phyloP scores from a whole-genome alignment of 805 yeast species.

The Hanseniaspora taiwanica region DNA sequence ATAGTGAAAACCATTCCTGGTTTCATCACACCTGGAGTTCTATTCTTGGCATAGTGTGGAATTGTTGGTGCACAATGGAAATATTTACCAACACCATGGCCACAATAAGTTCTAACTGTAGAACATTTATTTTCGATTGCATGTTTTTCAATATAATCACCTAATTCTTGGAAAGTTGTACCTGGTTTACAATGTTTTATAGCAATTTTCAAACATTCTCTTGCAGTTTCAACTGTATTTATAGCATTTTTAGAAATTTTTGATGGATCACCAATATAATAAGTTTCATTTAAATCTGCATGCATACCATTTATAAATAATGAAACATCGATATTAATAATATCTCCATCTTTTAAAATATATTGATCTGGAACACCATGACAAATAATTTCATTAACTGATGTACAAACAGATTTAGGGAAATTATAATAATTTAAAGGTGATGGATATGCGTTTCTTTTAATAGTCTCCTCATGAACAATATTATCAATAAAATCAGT shows the following conservation, averaged over 20 bases:
- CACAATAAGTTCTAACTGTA: conserved; percentile 82
- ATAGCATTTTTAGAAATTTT: conserved; percentile 53
- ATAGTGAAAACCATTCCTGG: conserved; percentile 96
- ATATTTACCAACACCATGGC: conserved; percentile 79
- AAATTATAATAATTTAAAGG: conserved; percentile 89
- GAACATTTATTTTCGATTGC: conserved; percentile 69
- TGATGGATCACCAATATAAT: conserved; percentile 90
- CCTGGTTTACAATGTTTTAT: conserved; percentile 87
- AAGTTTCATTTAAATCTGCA: conserved; percentile 91
- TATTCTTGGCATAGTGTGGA: conserved; percentile 89
- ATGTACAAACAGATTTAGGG: conserved; percentile 87
- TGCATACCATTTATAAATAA: conserved; percentile 80
- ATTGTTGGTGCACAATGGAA: conserved; percentile 90
- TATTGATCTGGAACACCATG: conserved; percentile 95
- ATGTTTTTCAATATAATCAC: conserved; percentile 76
- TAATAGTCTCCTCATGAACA: conserved; percentile 78
- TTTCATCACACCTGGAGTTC: conserved; percentile 84
- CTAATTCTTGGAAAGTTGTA: conserved; percentile 69
- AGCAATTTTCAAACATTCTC: conserved; percentile 78
- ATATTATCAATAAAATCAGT: conserved; percentile 84
- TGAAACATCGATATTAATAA: conserved; percentile 80
- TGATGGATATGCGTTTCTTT: conserved; percentile 85
- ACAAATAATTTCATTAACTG: conserved; percentile 89
- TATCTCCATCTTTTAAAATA: conserved; percentile 83
- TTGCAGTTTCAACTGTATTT: conserved; percentile 79